phyloP scores from a whole-genome alignment of 1,139 yeast species.

The Candida sp. region DNA sequence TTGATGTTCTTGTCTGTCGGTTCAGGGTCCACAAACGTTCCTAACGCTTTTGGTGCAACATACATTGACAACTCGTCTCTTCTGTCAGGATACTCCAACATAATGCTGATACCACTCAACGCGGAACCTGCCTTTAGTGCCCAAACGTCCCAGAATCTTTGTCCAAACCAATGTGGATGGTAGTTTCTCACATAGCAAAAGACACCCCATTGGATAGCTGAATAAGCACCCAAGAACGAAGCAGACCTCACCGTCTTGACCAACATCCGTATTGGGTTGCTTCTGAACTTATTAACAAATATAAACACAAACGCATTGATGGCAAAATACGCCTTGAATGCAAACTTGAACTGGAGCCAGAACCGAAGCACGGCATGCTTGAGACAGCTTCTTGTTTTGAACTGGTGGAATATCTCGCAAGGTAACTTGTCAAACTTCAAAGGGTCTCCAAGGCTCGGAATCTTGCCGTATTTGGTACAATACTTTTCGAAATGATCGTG shows the following conservation, averaged over 20 bases:
- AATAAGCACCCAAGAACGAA: slow-evolving; percentile 38
- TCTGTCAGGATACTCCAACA: slow-evolving; percentile 35
- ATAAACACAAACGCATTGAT: slow-evolving; percentile 19
- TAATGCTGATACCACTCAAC: slow-evolving; percentile 38
- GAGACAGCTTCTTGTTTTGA: slow-evolving; percentile 35
- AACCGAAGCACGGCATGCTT: slow-evolving; percentile 39
- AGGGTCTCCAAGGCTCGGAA: slow-evolving; percentile 26
- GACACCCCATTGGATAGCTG: slow-evolving; percentile 40
- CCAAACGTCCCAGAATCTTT: slow-evolving; percentile 27
- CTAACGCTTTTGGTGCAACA: slow-evolving; percentile 42
- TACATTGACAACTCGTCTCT: slow-evolving; percentile 46
- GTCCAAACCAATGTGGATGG: slow-evolving; percentile 20
- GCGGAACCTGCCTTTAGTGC: slow-evolving; percentile 37
- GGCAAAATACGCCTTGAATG: slow-evolving; percentile 30
- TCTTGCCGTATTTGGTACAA: slow-evolving; percentile 26
- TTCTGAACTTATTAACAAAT: slow-evolving; percentile 17
- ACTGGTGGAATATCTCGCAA: slow-evolving; percentile 39
- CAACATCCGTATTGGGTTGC: slow-evolving; percentile 12
- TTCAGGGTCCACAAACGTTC: slow-evolving; percentile 30
- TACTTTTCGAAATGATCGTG: slow-evolving; percentile 23
- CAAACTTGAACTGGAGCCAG: slow-evolving; percentile 33
- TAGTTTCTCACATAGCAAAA: slow-evolving; percentile 40
- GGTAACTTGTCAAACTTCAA: slow-evolving; percentile 32
- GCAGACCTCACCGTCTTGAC: slow-evolving; percentile 32
- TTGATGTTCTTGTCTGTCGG: slow-evolving; percentile 21